Conservation (phyloP, 2,329 filamentous ascomycete species). For the Penicillium sumatraense region DNA sequence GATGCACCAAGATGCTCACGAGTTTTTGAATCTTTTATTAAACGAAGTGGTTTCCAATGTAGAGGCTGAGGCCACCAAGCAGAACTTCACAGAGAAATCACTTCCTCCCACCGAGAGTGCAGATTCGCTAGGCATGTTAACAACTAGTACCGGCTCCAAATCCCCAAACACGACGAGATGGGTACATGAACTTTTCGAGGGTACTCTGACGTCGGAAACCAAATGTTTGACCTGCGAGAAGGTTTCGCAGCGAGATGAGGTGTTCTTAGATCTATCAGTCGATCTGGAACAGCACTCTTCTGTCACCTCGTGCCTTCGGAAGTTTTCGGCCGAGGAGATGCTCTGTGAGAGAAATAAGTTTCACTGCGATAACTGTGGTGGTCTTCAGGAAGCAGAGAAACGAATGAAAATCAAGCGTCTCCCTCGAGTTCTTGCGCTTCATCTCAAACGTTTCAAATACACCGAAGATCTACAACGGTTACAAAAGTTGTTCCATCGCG, state of each 20-base stretch:
- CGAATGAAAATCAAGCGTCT: conserved; percentile 98
- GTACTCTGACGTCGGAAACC: conserved; percentile 91
- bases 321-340: conserved; percentile 98
- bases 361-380: conserved; percentile 95
- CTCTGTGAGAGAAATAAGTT: conserved; percentile 98
- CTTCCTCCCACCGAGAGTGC: conserved; percentile 58
- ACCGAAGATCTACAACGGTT: conserved; percentile 92
- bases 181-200: conserved; percentile 98
- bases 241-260: conserved; percentile 90
- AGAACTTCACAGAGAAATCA: conserved; percentile 38
- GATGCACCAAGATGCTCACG: conserved; percentile 98
- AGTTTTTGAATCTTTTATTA: conserved; percentile 92
- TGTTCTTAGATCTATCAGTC: conserved; percentile 93
- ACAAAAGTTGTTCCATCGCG: conserved; percentile 94
- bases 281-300: conserved; percentile 95
- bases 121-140: conserved; percentile 55
- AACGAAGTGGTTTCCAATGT: conserved; percentile 96
- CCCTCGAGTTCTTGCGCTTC: conserved; percentile 87
- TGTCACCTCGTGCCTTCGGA: conserved; percentile 90
- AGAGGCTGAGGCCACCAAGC: conserved; percentile 71
- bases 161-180: conserved; percentile 75
- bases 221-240: conserved; percentile 96
- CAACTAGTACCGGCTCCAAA: conserved; percentile 54
- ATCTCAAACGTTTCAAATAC: conserved; percentile 97
- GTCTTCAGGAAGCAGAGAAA: conserved; percentile 96